Evolutionary conservation across 306 rosid genomes (phyloP).

Genomic region (Lathyrus oleraceus): DNA sequence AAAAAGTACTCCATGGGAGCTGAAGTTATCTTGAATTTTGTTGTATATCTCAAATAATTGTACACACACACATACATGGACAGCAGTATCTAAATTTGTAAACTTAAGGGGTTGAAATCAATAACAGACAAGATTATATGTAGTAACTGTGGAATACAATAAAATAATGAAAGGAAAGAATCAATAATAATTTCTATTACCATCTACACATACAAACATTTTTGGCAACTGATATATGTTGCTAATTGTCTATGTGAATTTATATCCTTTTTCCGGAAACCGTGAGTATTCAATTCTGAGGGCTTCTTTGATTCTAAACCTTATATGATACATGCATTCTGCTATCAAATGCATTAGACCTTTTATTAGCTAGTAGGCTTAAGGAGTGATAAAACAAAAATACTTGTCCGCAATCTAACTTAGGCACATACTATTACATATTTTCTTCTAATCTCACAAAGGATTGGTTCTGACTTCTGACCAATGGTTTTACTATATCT

Average conservation of each 20-base stretch:
- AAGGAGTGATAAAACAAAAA: neutral
- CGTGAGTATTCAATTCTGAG: neutral
- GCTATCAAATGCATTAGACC: conserved; percentile 2
- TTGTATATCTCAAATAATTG: no score
- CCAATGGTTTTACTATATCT: conserved; percentile 6
- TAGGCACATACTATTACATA: conserved; percentile 5
- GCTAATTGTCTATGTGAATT: conserved; percentile 18
- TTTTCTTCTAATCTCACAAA: neutral
- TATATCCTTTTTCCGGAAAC: conserved; percentile 16
- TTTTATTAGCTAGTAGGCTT: neutral
- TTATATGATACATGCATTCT: conserved; percentile 9
- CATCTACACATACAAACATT: neutral
- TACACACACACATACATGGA: no score
- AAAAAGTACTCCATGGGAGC: no score
- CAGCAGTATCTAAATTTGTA: no score
- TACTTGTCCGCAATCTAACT: conserved; percentile 18
- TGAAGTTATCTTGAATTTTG: no score
- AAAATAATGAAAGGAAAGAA: neutral
- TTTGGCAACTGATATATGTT: neutral
- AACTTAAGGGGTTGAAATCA: no score
- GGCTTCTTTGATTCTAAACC: neutral
- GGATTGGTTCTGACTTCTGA: conserved; percentile 9
- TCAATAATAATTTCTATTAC: neutral
- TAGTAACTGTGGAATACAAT: neutral
- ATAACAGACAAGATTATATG: neutral